Evolutionary conservation across 73 alveolate genomes (phyloP).

Genomic region (Tetrahymena malaccensis): DNA sequence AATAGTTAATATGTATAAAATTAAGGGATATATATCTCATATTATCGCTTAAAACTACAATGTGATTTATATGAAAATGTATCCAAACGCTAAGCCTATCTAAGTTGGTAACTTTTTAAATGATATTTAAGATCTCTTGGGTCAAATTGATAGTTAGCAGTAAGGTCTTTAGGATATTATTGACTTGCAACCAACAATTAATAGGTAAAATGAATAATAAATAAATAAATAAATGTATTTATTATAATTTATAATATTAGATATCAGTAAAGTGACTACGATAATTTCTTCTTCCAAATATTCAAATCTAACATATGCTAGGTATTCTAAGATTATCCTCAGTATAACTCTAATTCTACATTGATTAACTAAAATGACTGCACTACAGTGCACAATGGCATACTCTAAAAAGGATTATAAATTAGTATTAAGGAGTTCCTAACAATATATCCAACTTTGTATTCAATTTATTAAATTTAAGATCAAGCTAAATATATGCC

Average conservation of each 20-base stretch:
- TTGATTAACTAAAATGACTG: neutral
- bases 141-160: neutral
- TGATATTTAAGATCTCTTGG: neutral
- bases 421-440: neutral
- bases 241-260: neutral
- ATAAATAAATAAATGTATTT: neutral
- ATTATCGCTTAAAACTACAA: neutral
- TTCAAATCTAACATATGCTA: neutral
- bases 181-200: neutral
- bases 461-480: neutral
- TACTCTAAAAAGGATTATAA: neutral
- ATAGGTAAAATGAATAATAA: neutral
- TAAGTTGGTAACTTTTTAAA: neutral
- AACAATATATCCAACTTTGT: neutral
- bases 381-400: neutral
- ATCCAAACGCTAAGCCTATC: neutral
- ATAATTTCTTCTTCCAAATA: neutral
- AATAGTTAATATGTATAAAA: neutral
- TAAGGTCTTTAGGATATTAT: neutral
- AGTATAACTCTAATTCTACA: neutral
- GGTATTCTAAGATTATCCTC: neutral
- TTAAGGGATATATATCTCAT: neutral
- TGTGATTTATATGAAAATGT: neutral
- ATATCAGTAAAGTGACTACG: neutral
- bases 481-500: neutral